A percentile compares a stretch with the other conserved stretches of the same genome.
These are phyloP conservation scores for Xylaria multiplex DNA, from an alignment of 2,329 filamentous ascomycete genomes.

Conservation along the genomic window DNA sequence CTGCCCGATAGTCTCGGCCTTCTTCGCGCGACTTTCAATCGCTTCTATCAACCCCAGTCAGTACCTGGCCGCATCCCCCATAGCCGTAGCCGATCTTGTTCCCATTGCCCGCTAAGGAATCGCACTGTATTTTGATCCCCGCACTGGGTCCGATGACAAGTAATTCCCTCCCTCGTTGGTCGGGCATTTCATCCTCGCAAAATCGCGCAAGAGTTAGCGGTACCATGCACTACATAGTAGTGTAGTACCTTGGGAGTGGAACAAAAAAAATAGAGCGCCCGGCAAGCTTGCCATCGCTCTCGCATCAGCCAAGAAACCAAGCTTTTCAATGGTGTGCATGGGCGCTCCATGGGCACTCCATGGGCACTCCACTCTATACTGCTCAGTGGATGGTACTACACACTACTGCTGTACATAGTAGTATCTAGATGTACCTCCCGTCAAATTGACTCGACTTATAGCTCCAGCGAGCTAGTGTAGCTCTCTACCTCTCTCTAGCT, in stretches of 20 bases:
- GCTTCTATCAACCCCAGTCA: slow-evolving; percentile 37
- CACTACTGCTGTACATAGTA: neutral
- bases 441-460: slow-evolving; percentile 37
- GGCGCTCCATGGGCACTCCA: neutral
- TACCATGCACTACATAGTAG: slow-evolving; percentile 12
- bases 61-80: slow-evolving; percentile 36
- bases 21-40: slow-evolving; percentile 36
- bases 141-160: slow-evolving; percentile 45
- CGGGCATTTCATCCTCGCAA: slow-evolving; percentile 40
- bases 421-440: slow-evolving; percentile 23
- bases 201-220: slow-evolving; percentile 46
- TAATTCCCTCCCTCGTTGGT: slow-evolving; percentile 32
- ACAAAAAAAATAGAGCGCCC: slow-evolving; percentile 34
- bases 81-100: slow-evolving; percentile 32
- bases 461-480: slow-evolving; percentile 28
- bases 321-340: slow-evolving; percentile 39
- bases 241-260: slow-evolving; percentile 1
- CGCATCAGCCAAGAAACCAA: slow-evolving; percentile 46
- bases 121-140: slow-evolving; percentile 44
- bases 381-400: neutral
- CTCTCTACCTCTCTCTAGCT: slow-evolving; percentile 18
- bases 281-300: slow-evolving; percentile 43
- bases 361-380: neutral
- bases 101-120: slow-evolving; percentile 44
- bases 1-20: slow-evolving; percentile 35